Base-by-base conservation (phyloP, 1,284 basidiomycete genomes). In the Ganoderma leucocontextum region DNA sequence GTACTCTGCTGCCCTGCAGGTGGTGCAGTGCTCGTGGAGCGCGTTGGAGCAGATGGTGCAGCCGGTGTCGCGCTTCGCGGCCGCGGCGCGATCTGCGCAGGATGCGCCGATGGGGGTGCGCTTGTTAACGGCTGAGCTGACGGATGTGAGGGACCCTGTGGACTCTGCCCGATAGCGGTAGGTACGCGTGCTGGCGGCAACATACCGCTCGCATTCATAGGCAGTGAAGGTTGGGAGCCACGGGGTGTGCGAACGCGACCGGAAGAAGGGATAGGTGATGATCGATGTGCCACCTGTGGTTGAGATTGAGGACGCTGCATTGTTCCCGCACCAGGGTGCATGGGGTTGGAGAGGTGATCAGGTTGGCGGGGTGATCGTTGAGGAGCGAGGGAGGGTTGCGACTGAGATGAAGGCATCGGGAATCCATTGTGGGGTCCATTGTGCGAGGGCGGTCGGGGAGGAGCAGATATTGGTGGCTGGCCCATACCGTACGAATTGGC, bases 361-460 rank as follows among this genome's bases (percentile, higher is more conserved):
- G 78, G 78, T 35, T 79, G 80, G 61, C 77, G 80, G n/a, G 83
- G 83, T 49, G 84, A 84, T 66, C 80, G 83, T 55, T 72, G 71
- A 79, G 85, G 70, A 80, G 83, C 55, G 75, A 77, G 33, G 8
- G 66, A 38, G 22, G 78, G 78, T 65, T 78, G 78, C 2, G 78
- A 77, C 63, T 77, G 77, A 53, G 76, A 77, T 68, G 78, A 74
- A 62, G 73, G 76, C 59, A 70, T 64, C 15, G 71, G 65, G 65
- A 72, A 72, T 70, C 67, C 62, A 38, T 78, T 71, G 67, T 78
- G 80, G 22, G 76, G 76, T 57, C 77, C 75, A 64, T 78, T 76
- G 44, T 85, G 85, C 41, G 86, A 86, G 62, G 85, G 84, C 1
- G 85, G 85, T 60, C 86, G 83, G 8, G 83, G 80, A 9, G 82